A percentile compares a stretch with the other conserved stretches of the same genome.
Conservation (phyloP, 23 red algal genomes). For the Pyropia haitanensis region DNA sequence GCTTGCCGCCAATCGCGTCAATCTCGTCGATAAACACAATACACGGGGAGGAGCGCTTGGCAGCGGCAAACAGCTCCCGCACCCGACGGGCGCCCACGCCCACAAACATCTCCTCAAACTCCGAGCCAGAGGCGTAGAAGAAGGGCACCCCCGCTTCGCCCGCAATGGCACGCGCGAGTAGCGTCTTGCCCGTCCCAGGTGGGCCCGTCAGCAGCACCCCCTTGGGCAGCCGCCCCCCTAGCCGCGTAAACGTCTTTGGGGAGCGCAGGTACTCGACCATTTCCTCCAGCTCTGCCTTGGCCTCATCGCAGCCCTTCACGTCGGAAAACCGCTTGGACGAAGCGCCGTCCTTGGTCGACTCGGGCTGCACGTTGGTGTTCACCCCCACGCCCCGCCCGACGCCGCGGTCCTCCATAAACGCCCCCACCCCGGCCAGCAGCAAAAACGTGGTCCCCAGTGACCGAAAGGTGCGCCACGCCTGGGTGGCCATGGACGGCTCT, state of each 20-base stretch:
- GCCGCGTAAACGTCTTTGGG: slow-evolving; percentile 77
- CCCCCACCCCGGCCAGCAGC: slow-evolving; percentile 73
- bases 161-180: slow-evolving; percentile 88
- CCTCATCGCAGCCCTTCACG: slow-evolving; percentile 98
- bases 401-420: slow-evolving; percentile 93
- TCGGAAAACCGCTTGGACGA: slow-evolving; percentile 63
- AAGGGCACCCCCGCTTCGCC: slow-evolving; percentile 93
- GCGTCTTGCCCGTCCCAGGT: slow-evolving; percentile 95
- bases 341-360: slow-evolving; percentile 46
- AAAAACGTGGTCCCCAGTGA: slow-evolving; percentile 79
- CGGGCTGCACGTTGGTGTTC: slow-evolving; percentile 77
- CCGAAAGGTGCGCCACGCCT: slow-evolving; percentile 81
- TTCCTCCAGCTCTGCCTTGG: slow-evolving; percentile 95
- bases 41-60: slow-evolving; percentile 90
- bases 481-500: slow-evolving; percentile 73
- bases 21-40: slow-evolving; percentile 99
- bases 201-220: slow-evolving; percentile 89
- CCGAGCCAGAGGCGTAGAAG: slow-evolving; percentile 96
- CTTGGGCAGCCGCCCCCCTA: slow-evolving; percentile 93
- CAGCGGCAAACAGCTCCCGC: slow-evolving; percentile 86
- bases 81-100: slow-evolving; percentile 92
- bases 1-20: slow-evolving; percentile 88
- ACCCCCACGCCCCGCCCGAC: slow-evolving; percentile 64
- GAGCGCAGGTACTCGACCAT: slow-evolving; percentile 80
- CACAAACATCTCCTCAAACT: slow-evolving; percentile 99